Conservation (phyloP, 1,284 basidiomycete genomes). For the Kalmanozyma brasiliensis region DNA sequence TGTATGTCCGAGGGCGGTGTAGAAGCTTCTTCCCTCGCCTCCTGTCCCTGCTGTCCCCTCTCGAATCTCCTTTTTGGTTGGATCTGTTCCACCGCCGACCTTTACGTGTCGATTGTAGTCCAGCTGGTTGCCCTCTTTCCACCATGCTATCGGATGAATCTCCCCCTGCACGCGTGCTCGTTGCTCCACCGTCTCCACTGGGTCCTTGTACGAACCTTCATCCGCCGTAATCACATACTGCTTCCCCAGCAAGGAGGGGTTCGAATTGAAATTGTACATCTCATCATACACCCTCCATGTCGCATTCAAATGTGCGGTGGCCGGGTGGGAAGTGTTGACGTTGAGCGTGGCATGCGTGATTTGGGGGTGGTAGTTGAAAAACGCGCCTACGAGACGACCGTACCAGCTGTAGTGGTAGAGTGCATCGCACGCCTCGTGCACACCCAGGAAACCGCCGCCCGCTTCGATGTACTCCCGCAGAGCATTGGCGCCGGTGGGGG, state of each 20-base stretch:
- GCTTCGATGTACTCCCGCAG: constrained; percentile 55
- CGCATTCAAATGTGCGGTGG: constrained; percentile 41
- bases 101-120: constrained; percentile 36
- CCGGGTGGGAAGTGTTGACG: constrained; percentile 50
- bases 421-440: constrained; percentile 58
- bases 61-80: constrained; percentile 42
- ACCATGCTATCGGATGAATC: constrained; percentile 61
- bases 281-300: constrained; percentile 58
- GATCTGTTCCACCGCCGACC: constrained; percentile 53
- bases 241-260: constrained; percentile 46
- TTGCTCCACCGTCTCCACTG: constrained; percentile 33
- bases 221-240: constrained; percentile 54
- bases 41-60: constrained; percentile 44
- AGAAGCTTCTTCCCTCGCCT: constrained; percentile 52
- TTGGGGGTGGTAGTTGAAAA: constrained; percentile 57
- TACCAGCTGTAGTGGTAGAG: constrained; percentile 56
- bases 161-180: constrained; percentile 41
- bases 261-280: constrained; percentile 57
- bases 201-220: constrained; percentile 42
- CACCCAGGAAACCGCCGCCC: constrained; percentile 59
- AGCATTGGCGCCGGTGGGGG: constrained; percentile 31
- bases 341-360: constrained; percentile 42
- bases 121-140: constrained; percentile 54
- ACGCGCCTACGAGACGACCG: constrained; percentile 52
- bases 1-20: constrained; percentile 56